Evolutionary conservation across 441 rosid species (phyloP), one percentile per base, ranked within the genome.

Genomic region (Euphorbia schlechtendalii): DNA sequence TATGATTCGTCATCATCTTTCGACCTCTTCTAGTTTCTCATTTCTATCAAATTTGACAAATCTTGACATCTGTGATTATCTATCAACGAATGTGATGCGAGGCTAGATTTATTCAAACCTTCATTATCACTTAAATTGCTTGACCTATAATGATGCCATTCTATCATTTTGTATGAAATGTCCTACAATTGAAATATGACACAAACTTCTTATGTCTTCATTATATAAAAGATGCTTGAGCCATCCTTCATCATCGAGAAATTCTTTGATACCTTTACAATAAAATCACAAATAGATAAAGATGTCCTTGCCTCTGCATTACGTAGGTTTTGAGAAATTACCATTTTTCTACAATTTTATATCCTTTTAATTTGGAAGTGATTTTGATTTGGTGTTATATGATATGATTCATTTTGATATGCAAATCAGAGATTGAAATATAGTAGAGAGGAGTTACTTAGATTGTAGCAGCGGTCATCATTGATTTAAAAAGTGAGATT

Each of bases 381-480:
- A 36, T 21, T 65, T 24, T 18, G 8, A 48, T 32, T 45, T 63
- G 20, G 13, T 32, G 45, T 63, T 59, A 20, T 69, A 20, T 69
- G 4, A 20, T 32, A 49, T 56, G 38, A 40, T 72, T 30, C 24
- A 2, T 21, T 66, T 56, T 59, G 43, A 61, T 61, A 27, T 69
- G 68, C 77, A 88, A 96, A 90, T 86, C 96, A 90, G 81, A 87
- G 97, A 76, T 49, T 86, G 79, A 88, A 87, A 76, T 90, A 93
- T 67, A 66, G 65, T 71, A 81, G 83, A 71, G 93, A 86, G 74
- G 88, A 82, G 73, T 71, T 90, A 63, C 86, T 87, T 38, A 78
- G 76, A 24, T 72, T 90, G 65, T 87, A 76, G 64, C 54, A 59
- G 61, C 73, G 85, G 4, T 67, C 96, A 3, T 41, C 65, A n/a